Conservation (phyloP, 1,139 yeast species). For the Debaryomycetaceae sp. region DNA sequence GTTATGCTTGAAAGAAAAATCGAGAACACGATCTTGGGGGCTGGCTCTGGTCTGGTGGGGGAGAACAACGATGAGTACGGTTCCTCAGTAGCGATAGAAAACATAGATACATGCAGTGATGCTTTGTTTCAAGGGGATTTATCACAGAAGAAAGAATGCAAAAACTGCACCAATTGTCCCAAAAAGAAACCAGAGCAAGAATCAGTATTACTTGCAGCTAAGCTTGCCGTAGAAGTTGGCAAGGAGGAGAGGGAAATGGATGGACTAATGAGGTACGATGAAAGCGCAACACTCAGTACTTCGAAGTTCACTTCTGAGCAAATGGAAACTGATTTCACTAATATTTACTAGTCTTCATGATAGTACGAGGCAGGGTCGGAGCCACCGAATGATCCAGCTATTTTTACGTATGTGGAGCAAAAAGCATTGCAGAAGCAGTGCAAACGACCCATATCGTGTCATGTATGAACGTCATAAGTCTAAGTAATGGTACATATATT, state of each 20-base stretch:
- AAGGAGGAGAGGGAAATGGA: neutral
- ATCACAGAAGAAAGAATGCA: constrained; percentile 11
- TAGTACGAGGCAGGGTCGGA: no score
- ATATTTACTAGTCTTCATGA: neutral
- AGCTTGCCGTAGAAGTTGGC: neutral
- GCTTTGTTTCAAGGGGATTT: neutral
- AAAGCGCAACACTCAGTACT: no score
- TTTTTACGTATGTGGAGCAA: no score
- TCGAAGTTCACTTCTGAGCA: neutral
- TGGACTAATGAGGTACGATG: neutral
- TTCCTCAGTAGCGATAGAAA: neutral
- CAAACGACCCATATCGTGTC: no score
- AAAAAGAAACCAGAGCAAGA: constrained; percentile 8
- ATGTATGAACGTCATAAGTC: neutral
- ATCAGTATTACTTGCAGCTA: neutral
- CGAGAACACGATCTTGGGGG: neutral
- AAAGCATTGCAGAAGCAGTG: no score
- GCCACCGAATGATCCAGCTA: no score
- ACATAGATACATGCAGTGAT: neutral
- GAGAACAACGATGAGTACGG: neutral
- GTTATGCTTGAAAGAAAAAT: neutral
- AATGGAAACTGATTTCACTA: neutral
- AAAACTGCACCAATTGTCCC: constrained; percentile 28
- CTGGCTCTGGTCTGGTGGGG: neutral
- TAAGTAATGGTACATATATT: neutral